Conservation (phyloP, 257 asterid genomes). For the Asclepias syriaca region DNA sequence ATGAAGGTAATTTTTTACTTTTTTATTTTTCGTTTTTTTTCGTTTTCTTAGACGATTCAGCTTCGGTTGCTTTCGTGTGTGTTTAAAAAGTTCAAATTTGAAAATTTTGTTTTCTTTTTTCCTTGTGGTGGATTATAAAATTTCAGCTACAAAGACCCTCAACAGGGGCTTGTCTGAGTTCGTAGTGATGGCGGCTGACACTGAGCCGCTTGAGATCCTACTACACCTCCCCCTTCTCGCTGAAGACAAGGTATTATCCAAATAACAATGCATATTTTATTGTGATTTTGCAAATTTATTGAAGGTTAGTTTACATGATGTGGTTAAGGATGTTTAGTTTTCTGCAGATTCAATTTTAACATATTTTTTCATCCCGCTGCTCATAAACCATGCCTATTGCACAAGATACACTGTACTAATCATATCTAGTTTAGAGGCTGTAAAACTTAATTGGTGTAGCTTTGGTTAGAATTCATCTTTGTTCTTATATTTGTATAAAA, state of each 20-base stretch:
- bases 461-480: neutral
- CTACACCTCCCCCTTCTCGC: slow-evolving; percentile 96
- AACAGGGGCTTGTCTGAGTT: slow-evolving; percentile 92
- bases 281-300: neutral
- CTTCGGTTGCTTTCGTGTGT: neutral
- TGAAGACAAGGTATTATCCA: slow-evolving; percentile 69
- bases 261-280: neutral
- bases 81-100: neutral
- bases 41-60: neutral
- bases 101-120: neutral
- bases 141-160: slow-evolving; percentile 87
- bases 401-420: neutral
- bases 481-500: neutral
- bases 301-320: neutral
- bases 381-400: neutral
- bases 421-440: neutral
- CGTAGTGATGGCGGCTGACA: slow-evolving; percentile 89
- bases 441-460: neutral
- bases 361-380: neutral
- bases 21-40: neutral
- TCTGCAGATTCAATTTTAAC: neutral
- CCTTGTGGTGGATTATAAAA: neutral
- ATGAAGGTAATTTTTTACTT: slow-evolving; percentile 52
- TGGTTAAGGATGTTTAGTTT: neutral
- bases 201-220: slow-evolving; percentile 91